These are phyloP conservation scores for Lotmaria passim DNA, from an alignment of 208 protist species.

Conservation along the genomic window DNA sequence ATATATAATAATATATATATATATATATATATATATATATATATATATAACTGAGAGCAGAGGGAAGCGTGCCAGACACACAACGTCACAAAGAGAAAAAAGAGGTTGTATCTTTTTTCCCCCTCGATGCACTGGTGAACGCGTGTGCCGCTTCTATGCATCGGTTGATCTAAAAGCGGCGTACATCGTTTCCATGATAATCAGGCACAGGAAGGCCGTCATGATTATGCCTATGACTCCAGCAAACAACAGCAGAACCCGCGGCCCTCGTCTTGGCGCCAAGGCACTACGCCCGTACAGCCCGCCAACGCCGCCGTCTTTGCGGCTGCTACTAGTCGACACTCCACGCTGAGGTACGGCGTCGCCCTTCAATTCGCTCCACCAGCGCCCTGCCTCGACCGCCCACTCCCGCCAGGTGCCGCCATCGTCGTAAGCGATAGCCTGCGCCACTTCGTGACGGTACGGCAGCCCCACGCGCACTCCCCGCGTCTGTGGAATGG, in stretches of 20 bases:
- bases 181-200: neutral
- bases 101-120: too few species aligned
- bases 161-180: neutral
- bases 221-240: conserved; percentile 3
- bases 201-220: conserved; percentile 1
- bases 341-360: neutral
- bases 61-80: too few species aligned
- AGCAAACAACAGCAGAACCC: conserved; percentile 10
- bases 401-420: conserved; percentile 19
- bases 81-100: too few species aligned
- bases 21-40: too few species aligned
- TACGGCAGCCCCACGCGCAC: conserved; percentile 12
- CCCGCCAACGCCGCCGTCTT: neutral
- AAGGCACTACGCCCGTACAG: neutral
- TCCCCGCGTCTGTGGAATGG: neutral
- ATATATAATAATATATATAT: too few species aligned
- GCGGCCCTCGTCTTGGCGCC: conserved; percentile 1
- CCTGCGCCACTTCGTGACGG: conserved; percentile 1
- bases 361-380: conserved; percentile 10
- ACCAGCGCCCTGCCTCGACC: conserved; percentile 14
- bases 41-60: too few species aligned
- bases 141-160: neutral
- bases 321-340: neutral
- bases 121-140: too few species aligned
- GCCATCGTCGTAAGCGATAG: conserved; percentile 9